phyloP scores from a whole-genome alignment of 257 asterid species.

The Euphrasia confusa region DNA sequence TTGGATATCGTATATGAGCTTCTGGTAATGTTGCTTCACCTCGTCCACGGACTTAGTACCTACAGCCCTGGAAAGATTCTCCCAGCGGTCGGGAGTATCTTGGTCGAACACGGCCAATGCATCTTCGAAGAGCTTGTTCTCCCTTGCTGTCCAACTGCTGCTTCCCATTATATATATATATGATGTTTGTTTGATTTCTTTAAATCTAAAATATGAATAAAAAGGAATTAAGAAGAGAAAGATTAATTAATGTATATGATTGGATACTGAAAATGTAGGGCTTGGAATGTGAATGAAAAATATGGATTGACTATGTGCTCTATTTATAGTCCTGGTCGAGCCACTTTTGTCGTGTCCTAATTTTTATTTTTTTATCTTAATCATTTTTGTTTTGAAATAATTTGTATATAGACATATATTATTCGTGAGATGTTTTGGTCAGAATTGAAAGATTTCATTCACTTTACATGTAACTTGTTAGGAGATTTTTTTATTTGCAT shows the following conservation, averaged over 20 bases:
- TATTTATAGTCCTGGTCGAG: not conserved
- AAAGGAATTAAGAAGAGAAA: too few species aligned
- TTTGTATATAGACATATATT: too few species aligned
- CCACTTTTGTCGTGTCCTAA: not conserved
- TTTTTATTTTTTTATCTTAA: too few species aligned
- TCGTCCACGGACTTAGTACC: constrained; percentile 56
- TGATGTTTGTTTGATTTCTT: not conserved
- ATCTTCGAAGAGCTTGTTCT: constrained; percentile 68
- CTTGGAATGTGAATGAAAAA: not conserved
- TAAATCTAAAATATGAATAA: too few species aligned
- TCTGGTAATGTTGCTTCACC: constrained; percentile 52
- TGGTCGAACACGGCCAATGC: constrained; percentile 51
- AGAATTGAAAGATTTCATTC: too few species aligned
- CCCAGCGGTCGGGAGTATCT: constrained; percentile 54
- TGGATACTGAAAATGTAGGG: not conserved
- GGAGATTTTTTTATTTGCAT: too few species aligned
- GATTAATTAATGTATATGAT: too few species aligned
- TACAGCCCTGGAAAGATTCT: constrained; percentile 48
- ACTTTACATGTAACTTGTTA: too few species aligned
- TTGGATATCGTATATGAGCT: constrained; percentile 49
- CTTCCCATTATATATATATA: not conserved
- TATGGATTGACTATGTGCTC: not conserved
- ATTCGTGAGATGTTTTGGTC: too few species aligned
- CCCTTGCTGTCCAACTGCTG: constrained; percentile 39
- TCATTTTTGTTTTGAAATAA: too few species aligned